Base-by-base conservation (phyloP, 352 stramenopile species). In the Phytophthora pini region DNA sequence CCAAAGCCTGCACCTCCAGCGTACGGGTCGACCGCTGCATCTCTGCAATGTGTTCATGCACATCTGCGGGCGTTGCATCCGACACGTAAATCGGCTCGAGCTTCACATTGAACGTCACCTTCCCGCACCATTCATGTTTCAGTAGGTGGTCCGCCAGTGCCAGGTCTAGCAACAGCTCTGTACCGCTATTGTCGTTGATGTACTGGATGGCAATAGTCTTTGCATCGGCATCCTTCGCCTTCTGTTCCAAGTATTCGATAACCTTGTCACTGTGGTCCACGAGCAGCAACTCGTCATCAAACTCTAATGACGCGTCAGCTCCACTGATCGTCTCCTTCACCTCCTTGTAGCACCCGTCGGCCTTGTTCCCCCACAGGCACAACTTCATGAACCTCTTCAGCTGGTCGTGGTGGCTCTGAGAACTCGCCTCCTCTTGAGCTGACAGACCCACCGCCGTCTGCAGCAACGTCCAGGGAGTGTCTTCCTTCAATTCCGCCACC, bases 101-200 rank as follows among this genome's bases (percentile, higher is more conserved):
- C 56, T 95, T 93, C 15, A 92, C 79, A 57, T 94, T 78, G 29
- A 94, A 76, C n/a, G 77, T 78, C 8, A 95, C 74, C 17, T 65
- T 84, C 7, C 48, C 64, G 47, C 77, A 89, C 79, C 79, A 83
- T 13, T 57, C 51, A 43, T 82, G 69, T 20, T 58, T 68, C 26
- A 93, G 65, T 38, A 93, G 51, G 53, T 91, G 83, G 48, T 92
- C 84, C 0, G 71, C 82, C 3, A 93, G 68, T 31, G 80, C 81
- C 26, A 93, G 48, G 44, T 93, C 84, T 1, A 93, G 55, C 47
- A 93, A 58, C 40, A 93, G 54, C 56, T 93, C 82, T 0, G 81
- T 90, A 46, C 82, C 85, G 58, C 81, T 88, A 69, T 93, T 93
- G 68, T 93, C 85, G 55, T 92, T 93, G 61, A 93, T 89, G 46